Evolutionary conservation across 169 alveolate genomes (phyloP).

Genomic region (Eimeria praecox): DNA sequence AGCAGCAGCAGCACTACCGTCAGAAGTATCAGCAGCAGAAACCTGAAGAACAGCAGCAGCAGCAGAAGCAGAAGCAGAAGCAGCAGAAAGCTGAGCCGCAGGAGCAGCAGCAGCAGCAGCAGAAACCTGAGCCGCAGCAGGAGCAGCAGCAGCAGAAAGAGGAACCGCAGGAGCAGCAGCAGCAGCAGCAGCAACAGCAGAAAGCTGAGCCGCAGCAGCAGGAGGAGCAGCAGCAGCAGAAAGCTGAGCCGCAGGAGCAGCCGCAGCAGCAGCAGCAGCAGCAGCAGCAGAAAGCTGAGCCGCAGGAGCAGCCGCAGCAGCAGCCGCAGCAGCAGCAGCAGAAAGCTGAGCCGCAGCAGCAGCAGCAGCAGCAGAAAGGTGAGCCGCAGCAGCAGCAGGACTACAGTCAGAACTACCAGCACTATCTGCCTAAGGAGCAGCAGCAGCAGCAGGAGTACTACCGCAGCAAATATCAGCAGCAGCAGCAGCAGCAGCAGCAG

Average conservation of each 20-base stretch:
- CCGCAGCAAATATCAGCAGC: background rate
- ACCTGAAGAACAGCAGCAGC: too few species aligned
- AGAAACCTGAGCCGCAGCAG: background rate
- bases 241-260: constrained; percentile 1
- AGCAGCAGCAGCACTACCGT: background rate
- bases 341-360: background rate
- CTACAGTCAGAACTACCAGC: background rate
- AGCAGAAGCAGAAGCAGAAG: constrained; percentile 31
- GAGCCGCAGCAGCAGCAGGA: constrained; percentile 35
- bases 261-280: constrained; percentile 20
- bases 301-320: constrained; percentile 28
- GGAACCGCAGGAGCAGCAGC: background rate
- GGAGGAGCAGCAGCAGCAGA: background rate
- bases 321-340: constrained; percentile 48
- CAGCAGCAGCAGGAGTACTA: background rate
- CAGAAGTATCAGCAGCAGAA: background rate
- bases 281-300: constrained; percentile 27
- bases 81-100: background rate
- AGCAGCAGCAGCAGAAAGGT: constrained; percentile 17
- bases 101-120: background rate
- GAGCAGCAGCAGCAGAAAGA: background rate
- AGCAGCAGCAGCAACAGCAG: background rate
- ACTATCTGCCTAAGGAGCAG: background rate
- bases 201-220: background rate
- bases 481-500: background rate